Evolutionary conservation across 2,329 filamentous ascomycete species (phyloP), one percentile per base, ranked within the genome.

Genomic region (Xylariales sp.): DNA sequence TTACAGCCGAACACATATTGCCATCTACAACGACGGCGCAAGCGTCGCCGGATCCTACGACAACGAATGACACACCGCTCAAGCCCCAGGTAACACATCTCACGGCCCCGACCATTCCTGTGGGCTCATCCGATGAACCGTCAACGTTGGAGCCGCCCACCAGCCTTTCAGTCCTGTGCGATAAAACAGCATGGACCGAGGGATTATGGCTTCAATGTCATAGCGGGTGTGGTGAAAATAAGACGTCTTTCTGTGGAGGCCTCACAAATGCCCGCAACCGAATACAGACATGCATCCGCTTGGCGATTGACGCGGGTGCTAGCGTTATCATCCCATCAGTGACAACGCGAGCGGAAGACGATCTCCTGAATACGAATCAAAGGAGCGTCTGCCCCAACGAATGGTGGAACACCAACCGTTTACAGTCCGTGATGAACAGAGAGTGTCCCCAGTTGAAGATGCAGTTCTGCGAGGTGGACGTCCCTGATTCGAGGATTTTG

Each of bases 231-330:
- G 44, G 44, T 3, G 12, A 24, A 12, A 28, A 42, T 12, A 37
- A 42, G 18, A 14, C 19, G 15, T 42, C 38, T 12, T 31, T 42
- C 21, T 39, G 45, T 16, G 42, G 42, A 16, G 45, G 45, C 28
- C 34, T 45, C 11, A 44, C 39, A 22, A 42, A 45, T 31, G 38
- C 42, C 3, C 31, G 42, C 10, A 38, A 47, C 37, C 32, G 45
- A 9, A 18, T 47, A 9, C 42, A 44, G 28, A 43, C 45, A 11
- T 47, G 45, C 14, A 5, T 45, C 14, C 42, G 45, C 4, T 38
- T 44, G n/a, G 45, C 42, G n/a, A 42, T 46, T 12, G 42, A 39
- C 11, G 33, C 25, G 3, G 45, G 45, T 8, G 45, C 45, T 3
- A 28, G 37, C 10, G 16, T 44, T n/a, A 32, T 46, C n/a, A 19